phyloP scores from a whole-genome alignment of 768 basidiomycete genomes.

The Auricularia auricula-judae region DNA sequence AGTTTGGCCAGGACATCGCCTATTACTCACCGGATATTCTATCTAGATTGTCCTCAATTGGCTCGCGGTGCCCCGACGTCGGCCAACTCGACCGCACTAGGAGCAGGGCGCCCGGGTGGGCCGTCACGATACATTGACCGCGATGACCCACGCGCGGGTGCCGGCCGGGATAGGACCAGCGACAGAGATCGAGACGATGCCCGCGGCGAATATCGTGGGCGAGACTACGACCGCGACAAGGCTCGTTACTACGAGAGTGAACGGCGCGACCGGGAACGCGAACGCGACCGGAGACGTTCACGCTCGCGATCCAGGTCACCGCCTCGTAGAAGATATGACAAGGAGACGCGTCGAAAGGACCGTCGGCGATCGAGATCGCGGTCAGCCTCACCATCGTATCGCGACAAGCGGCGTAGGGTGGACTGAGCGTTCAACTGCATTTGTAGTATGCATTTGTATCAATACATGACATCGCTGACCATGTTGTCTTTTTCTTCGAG shows the following conservation, averaged over 20 bases:
- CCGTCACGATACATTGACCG: neutral
- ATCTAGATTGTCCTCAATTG: slow-evolving; percentile 11
- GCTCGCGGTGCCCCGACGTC: neutral
- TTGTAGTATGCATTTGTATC: no score
- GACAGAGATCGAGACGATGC: neutral
- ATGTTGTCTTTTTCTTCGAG: no score
- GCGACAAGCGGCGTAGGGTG: neutral
- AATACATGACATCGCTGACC: no score
- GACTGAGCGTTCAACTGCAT: neutral
- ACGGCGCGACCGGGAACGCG: slow-evolving; percentile 3
- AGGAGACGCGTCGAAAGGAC: neutral
- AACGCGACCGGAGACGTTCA: slow-evolving; percentile 1
- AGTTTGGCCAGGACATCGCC: neutral
- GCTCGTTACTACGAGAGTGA: neutral
- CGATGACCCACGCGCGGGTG: neutral
- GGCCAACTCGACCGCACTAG: neutral
- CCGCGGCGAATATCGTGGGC: neutral
- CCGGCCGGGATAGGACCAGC: neutral
- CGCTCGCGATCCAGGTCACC: slow-evolving; percentile 4
- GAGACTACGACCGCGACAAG: neutral
- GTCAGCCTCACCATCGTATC: neutral
- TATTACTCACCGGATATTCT: neutral
- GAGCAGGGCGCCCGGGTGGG: neutral
- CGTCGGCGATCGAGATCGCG: neutral
- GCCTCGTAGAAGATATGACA: slow-evolving; percentile 4